Evolutionary conservation across 352 stramenopile species (phyloP), one percentile per base, ranked within the genome.

Genomic region (Blastocystis hominis): DNA sequence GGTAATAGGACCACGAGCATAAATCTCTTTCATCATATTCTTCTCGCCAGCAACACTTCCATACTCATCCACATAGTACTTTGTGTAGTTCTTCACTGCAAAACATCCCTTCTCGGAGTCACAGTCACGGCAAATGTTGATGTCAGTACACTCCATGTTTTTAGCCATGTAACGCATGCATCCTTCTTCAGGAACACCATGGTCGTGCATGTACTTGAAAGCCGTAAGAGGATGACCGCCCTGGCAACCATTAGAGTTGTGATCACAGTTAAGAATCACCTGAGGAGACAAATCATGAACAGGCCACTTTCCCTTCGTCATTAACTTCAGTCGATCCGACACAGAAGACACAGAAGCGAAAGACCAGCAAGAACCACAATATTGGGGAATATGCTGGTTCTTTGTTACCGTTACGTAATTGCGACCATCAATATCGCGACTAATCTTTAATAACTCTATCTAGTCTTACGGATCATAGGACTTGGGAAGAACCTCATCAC

Each of bases 331-430:
- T 50, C 70, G 89, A 75, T 84, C 86, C 9, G 70, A 76, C 4
- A 72, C 59, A 47, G 72, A 77, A 17, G 20, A 55, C 9, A 15
- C 89, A 90, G 68, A 77, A 92, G 92, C 91, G 88, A 95, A 95
- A 4, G 92, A 91, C 92, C 93, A 95, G 90, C 93, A 95, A 7
- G 93, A 93, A 78, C 93, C 93, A 88, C 93, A 96, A 89, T 95
- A 96, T 89, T 94, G 91, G 30, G 96, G 96, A 78, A 98, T 97
- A 90, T 99, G 96, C 90, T 99, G 96, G 91, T 99, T 99, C 88
- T 98, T 95, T 89, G 95, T 94, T 91, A 95, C 96, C n/a, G 95
- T 98, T 15, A 98, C 91, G 89, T 95, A 98, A 90, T 93, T 96
- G 88, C 91, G 93, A 61, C 95, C 95, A 86, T 96, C 91, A 0